Percentiles rank a stretch among this genome's conserved stretches.
phyloP scores from a whole-genome alignment of 805 yeast species.

The Ogataea pini region DNA sequence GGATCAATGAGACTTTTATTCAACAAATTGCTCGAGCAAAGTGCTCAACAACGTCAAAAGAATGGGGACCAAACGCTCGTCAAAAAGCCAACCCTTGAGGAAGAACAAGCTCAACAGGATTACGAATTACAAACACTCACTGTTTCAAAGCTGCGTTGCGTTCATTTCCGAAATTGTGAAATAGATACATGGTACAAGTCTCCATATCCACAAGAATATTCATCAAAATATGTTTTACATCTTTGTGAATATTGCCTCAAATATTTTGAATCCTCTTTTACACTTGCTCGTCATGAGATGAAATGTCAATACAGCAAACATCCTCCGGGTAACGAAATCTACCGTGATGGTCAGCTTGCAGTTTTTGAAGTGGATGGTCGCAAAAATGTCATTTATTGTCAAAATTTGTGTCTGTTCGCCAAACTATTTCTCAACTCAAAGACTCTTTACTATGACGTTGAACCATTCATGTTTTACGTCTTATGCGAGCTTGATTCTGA shows the following conservation, averaged over 20 bases:
- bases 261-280: slow-evolving; percentile 70
- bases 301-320: slow-evolving; percentile 66
- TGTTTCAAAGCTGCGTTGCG: slow-evolving; percentile 52
- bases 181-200: slow-evolving; percentile 91
- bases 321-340: slow-evolving; percentile 94
- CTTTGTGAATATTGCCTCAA: slow-evolving; percentile 85
- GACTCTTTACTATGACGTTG: slow-evolving; percentile 91
- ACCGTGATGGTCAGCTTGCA: slow-evolving; percentile 68
- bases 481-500: slow-evolving; percentile 62
- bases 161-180: slow-evolving; percentile 70
- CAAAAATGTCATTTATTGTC: slow-evolving; percentile 78
- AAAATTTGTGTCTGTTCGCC: slow-evolving; percentile 85
- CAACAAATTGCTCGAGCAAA: slow-evolving; percentile 39
- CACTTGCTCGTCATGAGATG: slow-evolving; percentile 65
- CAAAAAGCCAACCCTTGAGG: slow-evolving; percentile 20
- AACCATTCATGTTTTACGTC: slow-evolving; percentile 89
- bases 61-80: slow-evolving; percentile 37
- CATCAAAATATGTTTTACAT: slow-evolving; percentile 59
- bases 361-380: slow-evolving; percentile 94
- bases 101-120: slow-evolving; percentile 28
- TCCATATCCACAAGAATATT: slow-evolving; percentile 88
- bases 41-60: slow-evolving; percentile 40
- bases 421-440: slow-evolving; percentile 88
- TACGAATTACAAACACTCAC: slow-evolving; percentile 29
- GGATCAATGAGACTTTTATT: slow-evolving; percentile 37